A percentile compares a stretch with the other conserved stretches of the same genome.
These are phyloP conservation scores for Favolaschia claudopus DNA, from an alignment of 768 basidiomycete species.

Conservation along the genomic window DNA sequence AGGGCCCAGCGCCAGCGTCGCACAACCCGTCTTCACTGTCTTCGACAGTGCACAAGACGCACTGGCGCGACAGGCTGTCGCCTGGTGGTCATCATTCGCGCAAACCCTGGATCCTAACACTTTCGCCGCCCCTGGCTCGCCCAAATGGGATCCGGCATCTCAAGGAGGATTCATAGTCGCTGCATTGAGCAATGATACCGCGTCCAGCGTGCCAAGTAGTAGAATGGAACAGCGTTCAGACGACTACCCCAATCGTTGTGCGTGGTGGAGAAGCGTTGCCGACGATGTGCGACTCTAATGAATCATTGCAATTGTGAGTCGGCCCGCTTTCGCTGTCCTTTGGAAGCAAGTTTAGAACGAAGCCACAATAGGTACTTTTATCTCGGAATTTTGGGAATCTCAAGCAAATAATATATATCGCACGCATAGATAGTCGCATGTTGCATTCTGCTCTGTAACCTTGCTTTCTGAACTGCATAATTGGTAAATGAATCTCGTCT, in stretches of 20 bases:
- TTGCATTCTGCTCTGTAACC: too few relatives aligned
- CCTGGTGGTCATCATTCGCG: slow-evolving; percentile 29
- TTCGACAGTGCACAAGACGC: slow-evolving; percentile 20
- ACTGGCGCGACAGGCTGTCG: slow-evolving; percentile 24
- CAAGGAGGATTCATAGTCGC: slow-evolving; percentile 23
- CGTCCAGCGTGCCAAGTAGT: slow-evolving; percentile 1
- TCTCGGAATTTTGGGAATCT: too few relatives aligned
- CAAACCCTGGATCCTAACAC: slow-evolving; percentile 26
- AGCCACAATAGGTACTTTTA: too few relatives aligned
- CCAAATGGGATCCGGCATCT: slow-evolving; percentile 22
- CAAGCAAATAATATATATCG: too few relatives aligned
- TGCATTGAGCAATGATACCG: background rate
- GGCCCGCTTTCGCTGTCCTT: too few relatives aligned
- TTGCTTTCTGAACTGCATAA: too few relatives aligned
- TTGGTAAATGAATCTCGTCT: too few relatives aligned
- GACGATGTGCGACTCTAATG: slow-evolving; percentile 21
- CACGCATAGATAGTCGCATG: too few relatives aligned
- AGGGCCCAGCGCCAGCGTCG: slow-evolving; percentile 27
- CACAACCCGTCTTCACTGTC: slow-evolving; percentile 27
- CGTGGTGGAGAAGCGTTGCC: slow-evolving; percentile 29
- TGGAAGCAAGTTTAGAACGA: too few relatives aligned
- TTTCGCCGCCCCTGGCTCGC: slow-evolving; percentile 19
- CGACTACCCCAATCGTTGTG: slow-evolving; percentile 13
- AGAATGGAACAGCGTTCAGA: slow-evolving; percentile 5
- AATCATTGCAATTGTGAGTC: too few relatives aligned